Conservation (phyloP, 2,329 filamentous ascomycete genomes). For the Polytolypa hystricis region DNA sequence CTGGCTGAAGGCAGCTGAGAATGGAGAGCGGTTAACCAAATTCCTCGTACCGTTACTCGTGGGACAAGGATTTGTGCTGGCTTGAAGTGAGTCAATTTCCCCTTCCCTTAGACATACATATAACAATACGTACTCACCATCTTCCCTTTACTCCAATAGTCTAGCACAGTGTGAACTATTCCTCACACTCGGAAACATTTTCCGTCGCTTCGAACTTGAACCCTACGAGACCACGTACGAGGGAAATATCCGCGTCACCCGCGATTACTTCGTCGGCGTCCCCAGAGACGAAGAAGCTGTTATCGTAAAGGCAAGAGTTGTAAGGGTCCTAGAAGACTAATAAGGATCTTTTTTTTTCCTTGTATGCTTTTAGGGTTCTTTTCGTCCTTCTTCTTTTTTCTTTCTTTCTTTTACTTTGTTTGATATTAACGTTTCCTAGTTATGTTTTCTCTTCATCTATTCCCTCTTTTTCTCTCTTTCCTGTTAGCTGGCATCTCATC, state of each 20-base stretch:
- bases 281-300: too few relatives aligned
- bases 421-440: too few relatives aligned
- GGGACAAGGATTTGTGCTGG: background rate
- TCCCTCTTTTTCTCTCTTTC: too few relatives aligned
- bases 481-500: too few relatives aligned
- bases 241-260: background rate
- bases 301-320: too few relatives aligned
- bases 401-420: too few relatives aligned
- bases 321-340: too few relatives aligned
- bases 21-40: background rate
- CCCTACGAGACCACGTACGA: background rate
- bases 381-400: too few relatives aligned
- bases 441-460: too few relatives aligned
- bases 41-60: background rate
- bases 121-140: background rate
- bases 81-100: background rate
- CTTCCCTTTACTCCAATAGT: background rate
- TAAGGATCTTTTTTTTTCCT: too few relatives aligned
- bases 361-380: too few relatives aligned
- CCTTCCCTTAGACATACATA: background rate
- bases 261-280: background rate
- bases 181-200: background rate
- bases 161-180: background rate
- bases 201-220: background rate
- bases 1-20: slow-evolving; percentile 16